Percentiles rank a stretch among this genome's conserved stretches.
These are phyloP conservation scores for Endocladia muricata DNA, from an alignment of 31 red algal genomes.

Conservation along the genomic window DNA sequence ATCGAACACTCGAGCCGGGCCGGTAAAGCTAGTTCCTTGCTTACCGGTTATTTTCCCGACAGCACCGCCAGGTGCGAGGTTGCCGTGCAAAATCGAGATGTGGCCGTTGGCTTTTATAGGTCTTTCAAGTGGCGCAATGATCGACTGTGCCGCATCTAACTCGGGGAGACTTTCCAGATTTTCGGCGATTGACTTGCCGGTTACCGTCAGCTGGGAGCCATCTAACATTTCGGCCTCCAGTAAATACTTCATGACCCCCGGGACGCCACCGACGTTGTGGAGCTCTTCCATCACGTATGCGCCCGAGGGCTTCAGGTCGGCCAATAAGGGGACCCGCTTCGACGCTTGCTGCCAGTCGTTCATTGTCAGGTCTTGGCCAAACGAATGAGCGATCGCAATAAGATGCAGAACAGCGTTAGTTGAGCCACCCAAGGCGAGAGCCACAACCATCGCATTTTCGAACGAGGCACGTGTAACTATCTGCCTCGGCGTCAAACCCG, in stretches of 20 bases:
- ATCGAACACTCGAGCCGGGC: slow-evolving; percentile 67
- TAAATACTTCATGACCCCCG: slow-evolving; percentile 49
- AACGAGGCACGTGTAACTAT: slow-evolving; percentile 45
- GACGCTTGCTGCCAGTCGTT: slow-evolving; percentile 30
- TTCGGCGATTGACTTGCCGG: slow-evolving; percentile 52
- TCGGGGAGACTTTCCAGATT: slow-evolving; percentile 22
- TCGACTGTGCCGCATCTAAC: neutral
- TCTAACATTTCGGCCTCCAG: slow-evolving; percentile 31
- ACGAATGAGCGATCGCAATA: slow-evolving; percentile 37
- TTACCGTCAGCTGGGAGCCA: slow-evolving; percentile 52
- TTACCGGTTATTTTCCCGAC: slow-evolving; percentile 55
- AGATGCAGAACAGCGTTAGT: slow-evolving; percentile 68
- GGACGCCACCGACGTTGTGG: slow-evolving; percentile 40
- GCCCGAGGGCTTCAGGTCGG: slow-evolving; percentile 46
- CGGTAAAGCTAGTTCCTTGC: slow-evolving; percentile 8
- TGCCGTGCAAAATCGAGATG: slow-evolving; percentile 35
- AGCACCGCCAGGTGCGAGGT: slow-evolving; percentile 48
- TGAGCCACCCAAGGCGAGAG: slow-evolving; percentile 45
- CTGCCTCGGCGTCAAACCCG: slow-evolving; percentile 32
- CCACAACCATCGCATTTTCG: slow-evolving; percentile 54
- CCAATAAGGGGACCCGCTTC: slow-evolving; percentile 18
- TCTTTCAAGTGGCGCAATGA: neutral
- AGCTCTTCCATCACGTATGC: slow-evolving; percentile 61
- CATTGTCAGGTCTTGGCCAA: slow-evolving; percentile 36
- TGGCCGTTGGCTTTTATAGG: slow-evolving; percentile 18